A percentile compares a stretch with the other conserved stretches of the same genome.
Evolutionary conservation across 345 rosid genomes (phyloP).

Genomic region (Hibiscus tridactylites): DNA sequence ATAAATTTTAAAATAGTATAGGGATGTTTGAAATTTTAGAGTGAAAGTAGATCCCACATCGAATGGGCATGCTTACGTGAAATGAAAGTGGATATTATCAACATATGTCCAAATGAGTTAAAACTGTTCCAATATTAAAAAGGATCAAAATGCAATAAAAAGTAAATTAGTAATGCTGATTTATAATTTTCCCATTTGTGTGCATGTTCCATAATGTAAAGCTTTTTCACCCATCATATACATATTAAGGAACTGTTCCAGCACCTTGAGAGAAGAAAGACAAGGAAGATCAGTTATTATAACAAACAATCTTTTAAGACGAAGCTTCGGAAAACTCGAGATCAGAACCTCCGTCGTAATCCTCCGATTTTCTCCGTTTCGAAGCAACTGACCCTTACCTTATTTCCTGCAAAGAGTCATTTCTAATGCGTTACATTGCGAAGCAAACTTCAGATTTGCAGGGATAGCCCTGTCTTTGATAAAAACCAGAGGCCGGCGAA

Average conservation of each 20-base stretch:
- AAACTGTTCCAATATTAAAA: neutral
- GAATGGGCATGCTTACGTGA: too few species aligned
- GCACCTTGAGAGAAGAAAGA: neutral
- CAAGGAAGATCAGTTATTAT: neutral
- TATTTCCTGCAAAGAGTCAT: constrained; percentile 11
- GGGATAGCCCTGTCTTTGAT: neutral
- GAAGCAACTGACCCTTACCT: neutral
- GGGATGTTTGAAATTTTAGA: too few species aligned
- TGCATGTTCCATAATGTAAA: neutral
- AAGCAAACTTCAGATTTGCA: neutral
- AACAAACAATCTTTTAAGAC: neutral
- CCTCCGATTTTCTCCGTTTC: neutral
- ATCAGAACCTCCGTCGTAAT: neutral
- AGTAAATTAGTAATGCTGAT: neutral
- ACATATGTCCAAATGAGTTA: too few species aligned
- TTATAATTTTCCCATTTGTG: neutral
- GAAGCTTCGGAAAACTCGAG: neutral
- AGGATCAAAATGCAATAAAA: neutral
- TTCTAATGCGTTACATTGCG: neutral
- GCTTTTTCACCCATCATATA: neutral
- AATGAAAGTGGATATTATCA: too few species aligned
- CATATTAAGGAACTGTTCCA: neutral
- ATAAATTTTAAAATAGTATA: too few species aligned
- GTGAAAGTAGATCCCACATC: too few species aligned
- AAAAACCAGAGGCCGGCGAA: neutral